phyloP scores from a whole-genome alignment of 176 grass and related monocot genomes.

The Raddia distichophylla region DNA sequence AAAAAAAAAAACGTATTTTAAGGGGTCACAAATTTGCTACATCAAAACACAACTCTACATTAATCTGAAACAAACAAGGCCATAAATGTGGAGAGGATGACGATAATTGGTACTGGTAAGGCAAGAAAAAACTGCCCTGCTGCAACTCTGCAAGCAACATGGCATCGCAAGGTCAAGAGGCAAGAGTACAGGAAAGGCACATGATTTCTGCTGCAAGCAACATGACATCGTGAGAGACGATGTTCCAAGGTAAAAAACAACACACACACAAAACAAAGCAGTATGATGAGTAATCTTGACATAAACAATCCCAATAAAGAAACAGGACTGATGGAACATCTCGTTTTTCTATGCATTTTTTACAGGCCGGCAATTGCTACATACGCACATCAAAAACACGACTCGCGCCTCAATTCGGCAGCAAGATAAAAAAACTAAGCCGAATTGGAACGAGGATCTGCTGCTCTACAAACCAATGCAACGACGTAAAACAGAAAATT shows the following conservation, averaged over 20 bases:
- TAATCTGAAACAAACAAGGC: too few species aligned
- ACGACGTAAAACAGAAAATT: slow-evolving; percentile 17
- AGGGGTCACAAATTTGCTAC: too few species aligned
- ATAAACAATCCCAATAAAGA: background rate
- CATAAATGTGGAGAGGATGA: too few species aligned
- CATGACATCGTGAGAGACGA: background rate
- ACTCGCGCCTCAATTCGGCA: slow-evolving; percentile 7
- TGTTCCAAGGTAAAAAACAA: background rate
- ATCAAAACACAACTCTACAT: too few species aligned
- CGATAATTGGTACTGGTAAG: too few species aligned
- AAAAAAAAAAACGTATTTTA: too few species aligned
- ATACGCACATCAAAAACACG: slow-evolving; percentile 19
- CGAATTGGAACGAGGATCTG: background rate
- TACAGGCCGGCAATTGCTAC: slow-evolving; percentile 40
- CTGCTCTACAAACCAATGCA: slow-evolving; percentile 9
- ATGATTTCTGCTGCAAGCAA: background rate
- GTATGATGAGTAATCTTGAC: background rate
- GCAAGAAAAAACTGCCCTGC: too few species aligned
- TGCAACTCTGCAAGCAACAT: too few species aligned
- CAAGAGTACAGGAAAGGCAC: background rate
- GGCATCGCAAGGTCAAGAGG: too few species aligned
- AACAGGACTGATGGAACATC: slow-evolving; percentile 6
- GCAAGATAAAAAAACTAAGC: background rate
- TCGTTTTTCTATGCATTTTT: slow-evolving; percentile 26
- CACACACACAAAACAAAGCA: background rate